These are phyloP conservation scores for Eruca vesicaria DNA, from an alignment of 441 rosid genomes.

Conservation along the genomic window DNA sequence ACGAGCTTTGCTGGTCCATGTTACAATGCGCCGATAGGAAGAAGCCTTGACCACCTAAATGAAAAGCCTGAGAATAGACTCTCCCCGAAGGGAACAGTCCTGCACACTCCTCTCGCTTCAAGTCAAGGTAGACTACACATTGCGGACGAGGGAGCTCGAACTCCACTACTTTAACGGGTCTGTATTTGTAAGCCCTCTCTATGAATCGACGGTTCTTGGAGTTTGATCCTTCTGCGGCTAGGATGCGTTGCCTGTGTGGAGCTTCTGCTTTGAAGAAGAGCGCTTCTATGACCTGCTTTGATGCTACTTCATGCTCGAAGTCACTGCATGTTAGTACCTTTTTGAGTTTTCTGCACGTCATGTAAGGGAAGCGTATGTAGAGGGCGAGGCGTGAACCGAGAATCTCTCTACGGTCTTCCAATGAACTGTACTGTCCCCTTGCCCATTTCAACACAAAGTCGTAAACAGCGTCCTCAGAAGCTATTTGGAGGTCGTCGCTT, in stretches of 20 bases:
- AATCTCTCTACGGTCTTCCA: conserved; percentile 60
- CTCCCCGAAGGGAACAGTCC: conserved; percentile 64
- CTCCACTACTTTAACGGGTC: conserved; percentile 79
- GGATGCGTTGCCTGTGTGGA: conserved; percentile 53
- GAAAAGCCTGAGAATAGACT: conserved; percentile 76
- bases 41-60: conserved; percentile 73
- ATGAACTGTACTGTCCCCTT: conserved; percentile 41
- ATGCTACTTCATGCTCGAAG: conserved; percentile 58
- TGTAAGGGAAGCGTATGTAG: conserved; percentile 60
- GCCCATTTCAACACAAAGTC: conserved; percentile 64
- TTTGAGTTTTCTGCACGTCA: conserved; percentile 62
- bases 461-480: conserved; percentile 68
- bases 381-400: conserved; percentile 60
- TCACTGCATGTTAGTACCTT: conserved; percentile 61
- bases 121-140: conserved; percentile 69
- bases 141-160: conserved; percentile 71
- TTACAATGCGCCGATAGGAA: conserved; percentile 76
- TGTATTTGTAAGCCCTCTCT: conserved; percentile 75
- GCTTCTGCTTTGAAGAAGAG: conserved; percentile 73
- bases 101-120: conserved; percentile 64
- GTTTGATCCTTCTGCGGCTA: conserved; percentile 53
- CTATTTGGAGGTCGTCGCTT: conserved; percentile 62
- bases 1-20: conserved; percentile 79
- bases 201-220: conserved; percentile 48
- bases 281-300: conserved; percentile 59